Evolutionary conservation across 2,329 filamentous ascomycete genomes (phyloP), one percentile per base, ranked within the genome.

Genomic region (Cercospora nicotianae): DNA sequence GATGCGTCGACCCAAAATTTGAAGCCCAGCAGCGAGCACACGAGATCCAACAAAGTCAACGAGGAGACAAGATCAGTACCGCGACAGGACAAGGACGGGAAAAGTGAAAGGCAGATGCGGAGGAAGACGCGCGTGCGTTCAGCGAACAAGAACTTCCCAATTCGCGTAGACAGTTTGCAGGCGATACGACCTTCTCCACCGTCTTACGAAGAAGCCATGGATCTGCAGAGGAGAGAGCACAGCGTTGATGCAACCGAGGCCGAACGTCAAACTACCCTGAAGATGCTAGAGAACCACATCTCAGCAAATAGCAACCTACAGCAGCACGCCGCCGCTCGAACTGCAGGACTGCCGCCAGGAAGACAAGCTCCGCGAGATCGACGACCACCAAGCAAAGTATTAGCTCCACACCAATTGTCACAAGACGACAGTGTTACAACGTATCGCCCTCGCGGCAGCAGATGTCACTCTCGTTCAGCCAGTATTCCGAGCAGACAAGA

Each of bases 201-300:
- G n/a, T 45, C 62, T 18, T 45, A 64, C 48, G 51, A 59, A 48
- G 53, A 58, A 18, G 18, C 62, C 3, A 42, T 31, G n/a, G 31
- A 31, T 13, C 23, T 26, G 33, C 13, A 31, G 23, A 18, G 31
- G 18, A 36, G 18, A n/a, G 16, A 58, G 2, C 23, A 23, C 8
- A 30, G 36, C 20, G 20, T 39, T 20, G 26, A 62, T 48, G 26
- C 26, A 1, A 51, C 60, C 26, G n/a, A 64, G 5, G 18, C 28
- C n/a, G 48, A 64, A 42, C 18, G 62, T 7, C 62, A 59, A 20
- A 23, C 48, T 30, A 42, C 62, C 8, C 10, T 64, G 33, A 33
- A 64, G 10, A 42, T 58, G 62, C 62, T 64, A 26, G 51, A 64
- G 26, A 26, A 59, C 26, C 33, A 60, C 31, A 31, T 42, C 33